A percentile compares a stretch with the other conserved stretches of the same genome.
Evolutionary conservation across 495 filamentous ascomycete genomes (phyloP).

Genomic region (Podospora tetraspora): DNA sequence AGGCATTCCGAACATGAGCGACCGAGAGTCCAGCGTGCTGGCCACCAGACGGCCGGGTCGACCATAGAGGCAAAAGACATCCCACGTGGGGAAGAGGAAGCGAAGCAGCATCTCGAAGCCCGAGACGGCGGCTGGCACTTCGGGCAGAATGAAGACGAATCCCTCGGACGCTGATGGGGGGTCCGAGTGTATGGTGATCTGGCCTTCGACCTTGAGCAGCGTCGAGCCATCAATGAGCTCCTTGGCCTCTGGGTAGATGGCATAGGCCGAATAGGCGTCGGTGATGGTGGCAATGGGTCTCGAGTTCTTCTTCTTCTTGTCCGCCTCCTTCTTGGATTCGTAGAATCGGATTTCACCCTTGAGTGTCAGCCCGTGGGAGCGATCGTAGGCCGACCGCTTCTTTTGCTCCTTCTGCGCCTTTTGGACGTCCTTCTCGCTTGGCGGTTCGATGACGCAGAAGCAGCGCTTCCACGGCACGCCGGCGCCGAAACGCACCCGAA

Average conservation of each 20-base stretch:
- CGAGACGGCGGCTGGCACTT: slow-evolving; percentile 80
- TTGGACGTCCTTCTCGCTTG: slow-evolving; percentile 83
- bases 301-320: slow-evolving; percentile 81
- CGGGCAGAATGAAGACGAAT: slow-evolving; percentile 97
- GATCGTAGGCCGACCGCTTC: slow-evolving; percentile 80
- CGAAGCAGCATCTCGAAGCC: slow-evolving; percentile 97
- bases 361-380: slow-evolving; percentile 53
- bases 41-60: slow-evolving; percentile 82
- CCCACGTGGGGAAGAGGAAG: slow-evolving; percentile 89
- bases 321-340: slow-evolving; percentile 60
- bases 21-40: slow-evolving; percentile 76
- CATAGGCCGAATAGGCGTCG: slow-evolving; percentile 86
- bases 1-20: slow-evolving; percentile 98
- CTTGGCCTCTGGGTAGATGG: slow-evolving; percentile 92
- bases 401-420: slow-evolving; percentile 79
- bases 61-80: slow-evolving; percentile 88
- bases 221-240: slow-evolving; percentile 91
- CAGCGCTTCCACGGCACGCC: slow-evolving; percentile 95
- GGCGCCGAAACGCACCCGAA: slow-evolving; percentile 88
- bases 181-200: slow-evolving; percentile 74
- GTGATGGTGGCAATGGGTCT: slow-evolving; percentile 85
- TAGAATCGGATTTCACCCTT: slow-evolving; percentile 94
- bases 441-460: slow-evolving; percentile 90
- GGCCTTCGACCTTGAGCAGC: slow-evolving; percentile 88
- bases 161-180: slow-evolving; percentile 74